Evolutionary conservation across 768 basidiomycete genomes (phyloP).

Genomic region (Leucosporidium yakuticum): DNA sequence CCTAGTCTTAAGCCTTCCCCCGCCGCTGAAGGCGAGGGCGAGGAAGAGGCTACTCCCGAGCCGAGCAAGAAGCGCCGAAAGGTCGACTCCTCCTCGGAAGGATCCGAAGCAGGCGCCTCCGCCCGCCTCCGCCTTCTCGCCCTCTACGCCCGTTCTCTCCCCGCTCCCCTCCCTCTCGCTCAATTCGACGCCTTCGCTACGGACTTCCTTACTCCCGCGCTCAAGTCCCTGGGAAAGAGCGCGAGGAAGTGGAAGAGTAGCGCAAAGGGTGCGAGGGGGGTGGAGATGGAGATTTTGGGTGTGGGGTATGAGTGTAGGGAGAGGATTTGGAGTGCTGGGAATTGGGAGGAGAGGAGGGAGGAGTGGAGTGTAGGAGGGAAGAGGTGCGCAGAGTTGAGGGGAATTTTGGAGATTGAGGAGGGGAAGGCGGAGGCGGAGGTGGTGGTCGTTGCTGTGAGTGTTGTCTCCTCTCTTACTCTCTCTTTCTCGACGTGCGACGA

Average conservation of each 20-base stretch:
- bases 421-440: slow-evolving; percentile 1
- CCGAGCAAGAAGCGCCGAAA: slow-evolving; percentile 27
- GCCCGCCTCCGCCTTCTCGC: slow-evolving; percentile 8
- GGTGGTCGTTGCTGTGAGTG: slow-evolving; percentile 16
- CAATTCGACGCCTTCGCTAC: slow-evolving; percentile 5
- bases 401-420: slow-evolving; percentile 6
- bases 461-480: too few relatives aligned
- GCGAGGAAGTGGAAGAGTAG: neutral
- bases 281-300: slow-evolving; percentile 16
- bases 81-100: neutral
- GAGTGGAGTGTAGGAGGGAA: slow-evolving; percentile 3
- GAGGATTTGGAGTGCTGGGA: neutral
- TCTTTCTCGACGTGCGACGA: too few relatives aligned
- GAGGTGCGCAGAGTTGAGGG: neutral
- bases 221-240: slow-evolving; percentile 13
- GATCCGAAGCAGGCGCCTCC: neutral
- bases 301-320: slow-evolving; percentile 9
- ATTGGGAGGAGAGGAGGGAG: neutral
- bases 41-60: neutral
- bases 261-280: slow-evolving; percentile 3
- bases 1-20: neutral
- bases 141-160: slow-evolving; percentile 3
- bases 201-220: slow-evolving; percentile 4
- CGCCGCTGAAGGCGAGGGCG: neutral
- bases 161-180: neutral